phyloP scores from a whole-genome alignment of 176 grass and related monocot genomes.

The Saccharum officinarum region DNA sequence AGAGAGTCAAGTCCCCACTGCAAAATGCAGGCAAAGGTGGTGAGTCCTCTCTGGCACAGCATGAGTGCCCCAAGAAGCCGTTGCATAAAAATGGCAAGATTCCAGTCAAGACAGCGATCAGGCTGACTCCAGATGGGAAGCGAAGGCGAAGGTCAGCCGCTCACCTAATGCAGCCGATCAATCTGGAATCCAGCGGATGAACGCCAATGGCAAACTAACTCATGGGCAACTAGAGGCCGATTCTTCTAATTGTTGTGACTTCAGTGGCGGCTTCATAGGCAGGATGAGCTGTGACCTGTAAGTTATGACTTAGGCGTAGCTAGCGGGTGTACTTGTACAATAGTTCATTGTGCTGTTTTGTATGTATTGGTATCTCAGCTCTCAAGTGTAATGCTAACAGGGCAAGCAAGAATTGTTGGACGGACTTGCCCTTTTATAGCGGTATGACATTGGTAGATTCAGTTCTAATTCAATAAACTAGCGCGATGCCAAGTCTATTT shows the following conservation, averaged over 20 bases:
- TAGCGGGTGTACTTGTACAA: conserved; percentile 47
- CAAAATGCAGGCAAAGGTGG: conserved; percentile 10
- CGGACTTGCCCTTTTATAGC: conserved; percentile 7
- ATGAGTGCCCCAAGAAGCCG: conserved; percentile 39
- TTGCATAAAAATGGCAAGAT: conserved; percentile 51
- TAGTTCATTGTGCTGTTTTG: neutral
- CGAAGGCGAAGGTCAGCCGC: conserved; percentile 56
- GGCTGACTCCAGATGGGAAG: conserved; percentile 83
- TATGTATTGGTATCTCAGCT: too few relatives aligned
- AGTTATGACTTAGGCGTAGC: conserved; percentile 33
- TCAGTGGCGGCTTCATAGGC: neutral
- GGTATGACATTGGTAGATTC: neutral
- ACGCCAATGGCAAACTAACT: conserved; percentile 17
- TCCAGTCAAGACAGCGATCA: conserved; percentile 48
- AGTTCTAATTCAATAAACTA: conserved; percentile 13
- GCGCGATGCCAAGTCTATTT: neutral
- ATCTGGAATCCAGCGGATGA: conserved; percentile 48
- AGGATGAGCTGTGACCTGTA: neutral
- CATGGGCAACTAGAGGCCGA: neutral
- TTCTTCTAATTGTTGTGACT: conserved; percentile 3
- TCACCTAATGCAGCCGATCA: conserved; percentile 33
- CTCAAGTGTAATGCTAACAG: conserved; percentile 33
- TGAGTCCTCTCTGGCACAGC: conserved; percentile 9
- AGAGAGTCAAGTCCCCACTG: too few relatives aligned
- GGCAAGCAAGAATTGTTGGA: neutral